phyloP scores from a whole-genome alignment of 2,329 filamentous ascomycete genomes.

The Fusarium illudens region DNA sequence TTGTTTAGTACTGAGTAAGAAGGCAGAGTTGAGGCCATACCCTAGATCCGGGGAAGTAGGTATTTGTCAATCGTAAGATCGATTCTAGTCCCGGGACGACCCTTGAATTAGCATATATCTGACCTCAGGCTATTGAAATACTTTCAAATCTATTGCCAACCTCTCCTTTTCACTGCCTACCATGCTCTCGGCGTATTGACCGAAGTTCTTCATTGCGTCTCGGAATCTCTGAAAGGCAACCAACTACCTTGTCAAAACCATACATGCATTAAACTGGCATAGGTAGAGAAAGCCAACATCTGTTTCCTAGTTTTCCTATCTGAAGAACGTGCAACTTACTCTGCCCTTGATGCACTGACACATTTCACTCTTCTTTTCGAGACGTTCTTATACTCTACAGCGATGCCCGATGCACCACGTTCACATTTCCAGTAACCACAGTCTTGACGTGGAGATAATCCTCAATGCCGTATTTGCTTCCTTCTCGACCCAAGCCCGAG shows the following conservation, averaged over 20 bases:
- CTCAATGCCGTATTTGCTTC: constrained; percentile 67
- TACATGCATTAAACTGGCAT: too few relatives aligned
- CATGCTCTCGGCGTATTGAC: neutral
- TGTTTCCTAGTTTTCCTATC: neutral
- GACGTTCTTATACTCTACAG: neutral
- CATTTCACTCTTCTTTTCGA: neutral
- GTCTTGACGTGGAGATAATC: constrained; percentile 67
- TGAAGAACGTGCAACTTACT: neutral
- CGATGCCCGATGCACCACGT: constrained; percentile 19
- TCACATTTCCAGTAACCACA: constrained; percentile 53
- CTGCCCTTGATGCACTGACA: neutral
- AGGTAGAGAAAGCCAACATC: too few relatives aligned
- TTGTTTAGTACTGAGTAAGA: too few relatives aligned
- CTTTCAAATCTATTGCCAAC: neutral
- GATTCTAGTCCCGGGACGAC: accelerated
- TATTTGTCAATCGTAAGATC: neutral
- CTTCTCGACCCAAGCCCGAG: constrained; percentile 68
- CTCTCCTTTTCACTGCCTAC: neutral
- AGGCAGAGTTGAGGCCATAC: neutral
- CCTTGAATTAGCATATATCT: neutral
- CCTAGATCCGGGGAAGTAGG: neutral
- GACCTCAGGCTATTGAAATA: neutral
- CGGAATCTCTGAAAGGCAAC: neutral
- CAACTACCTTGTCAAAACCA: too few relatives aligned
- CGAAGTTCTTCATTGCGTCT: neutral